Percentiles rank a stretch among this genome's conserved stretches.
These are phyloP conservation scores for Eutypella sp. DNA, from an alignment of 2,329 filamentous ascomycete genomes.

Conservation along the genomic window DNA sequence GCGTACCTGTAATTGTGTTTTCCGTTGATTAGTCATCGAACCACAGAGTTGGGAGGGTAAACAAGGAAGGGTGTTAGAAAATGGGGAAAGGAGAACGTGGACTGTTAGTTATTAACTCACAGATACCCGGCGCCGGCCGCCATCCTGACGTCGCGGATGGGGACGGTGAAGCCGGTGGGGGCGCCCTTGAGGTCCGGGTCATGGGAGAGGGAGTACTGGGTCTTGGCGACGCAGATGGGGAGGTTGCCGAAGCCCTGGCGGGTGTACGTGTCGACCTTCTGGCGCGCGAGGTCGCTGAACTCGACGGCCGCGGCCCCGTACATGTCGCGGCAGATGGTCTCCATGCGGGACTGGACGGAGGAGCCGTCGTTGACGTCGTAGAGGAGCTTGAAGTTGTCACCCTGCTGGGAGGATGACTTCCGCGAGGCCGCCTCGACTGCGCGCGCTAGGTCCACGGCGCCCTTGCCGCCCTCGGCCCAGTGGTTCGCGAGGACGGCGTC, in stretches of 20 bases:
- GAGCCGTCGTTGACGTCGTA: slow-evolving; percentile 70
- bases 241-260: slow-evolving; percentile 87
- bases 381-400: slow-evolving; percentile 82
- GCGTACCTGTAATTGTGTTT: slow-evolving; percentile 59
- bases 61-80: too few species aligned
- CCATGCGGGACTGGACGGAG: slow-evolving; percentile 84
- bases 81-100: slow-evolving; percentile 1
- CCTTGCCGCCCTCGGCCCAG: slow-evolving; percentile 92
- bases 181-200: slow-evolving; percentile 93
- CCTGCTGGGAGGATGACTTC: slow-evolving; percentile 66
- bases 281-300: slow-evolving; percentile 89
- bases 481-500: slow-evolving; percentile 93
- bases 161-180: slow-evolving; percentile 88
- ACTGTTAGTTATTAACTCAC: too few species aligned
- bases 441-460: slow-evolving; percentile 82
- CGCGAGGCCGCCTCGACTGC: slow-evolving; percentile 78
- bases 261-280: slow-evolving; percentile 94
- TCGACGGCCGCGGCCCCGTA: slow-evolving; percentile 88
- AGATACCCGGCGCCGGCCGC: slow-evolving; percentile 91
- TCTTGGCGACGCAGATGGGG: slow-evolving; percentile 96
- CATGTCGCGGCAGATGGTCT: slow-evolving; percentile 86
- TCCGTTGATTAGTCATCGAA: slow-evolving; percentile 26
- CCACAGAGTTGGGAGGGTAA: background rate
- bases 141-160: slow-evolving; percentile 89
- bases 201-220: slow-evolving; percentile 93